A percentile compares a stretch with the other conserved stretches of the same genome.
Evolutionary conservation across 208 protist species (phyloP).

Genomic region (Trypanosoma melophagium): DNA sequence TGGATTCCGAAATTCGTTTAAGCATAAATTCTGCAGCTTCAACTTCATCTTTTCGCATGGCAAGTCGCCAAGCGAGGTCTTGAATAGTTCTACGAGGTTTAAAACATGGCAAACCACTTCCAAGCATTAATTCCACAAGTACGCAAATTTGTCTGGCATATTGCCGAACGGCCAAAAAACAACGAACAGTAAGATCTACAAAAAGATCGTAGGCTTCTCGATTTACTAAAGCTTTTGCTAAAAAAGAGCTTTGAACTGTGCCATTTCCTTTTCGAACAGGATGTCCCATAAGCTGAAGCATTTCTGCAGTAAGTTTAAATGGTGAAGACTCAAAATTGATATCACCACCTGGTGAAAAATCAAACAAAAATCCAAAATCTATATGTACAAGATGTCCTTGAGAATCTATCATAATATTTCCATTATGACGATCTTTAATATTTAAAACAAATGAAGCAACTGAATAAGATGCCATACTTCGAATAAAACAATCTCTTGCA

Average conservation of each 20-base stretch:
- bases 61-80: conserved; percentile 68
- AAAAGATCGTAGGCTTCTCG: conserved; percentile 84
- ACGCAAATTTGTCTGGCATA: conserved; percentile 78
- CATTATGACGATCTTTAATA: conserved; percentile 95
- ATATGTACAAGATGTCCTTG: conserved; percentile 96
- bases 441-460: conserved; percentile 94
- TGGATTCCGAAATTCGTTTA: conserved; percentile 68
- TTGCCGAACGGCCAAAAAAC: conserved; percentile 85
- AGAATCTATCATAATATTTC: conserved; percentile 93
- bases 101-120: conserved; percentile 85
- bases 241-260: conserved; percentile 52
- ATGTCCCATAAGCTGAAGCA: conserved; percentile 91
- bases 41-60: conserved; percentile 71
- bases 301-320: conserved; percentile 93
- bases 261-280: conserved; percentile 54
- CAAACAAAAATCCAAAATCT: conserved; percentile 98
- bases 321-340: conserved; percentile 94
- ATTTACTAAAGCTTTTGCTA: conserved; percentile 75
- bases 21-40: conserved; percentile 84
- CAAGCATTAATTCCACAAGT: conserved; percentile 87
- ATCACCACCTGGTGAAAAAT: conserved; percentile 93
- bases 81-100: conserved; percentile 80
- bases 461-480: conserved; percentile 92
- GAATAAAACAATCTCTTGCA: conserved; percentile 91
- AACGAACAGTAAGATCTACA: conserved; percentile 71